Base-by-base conservation (phyloP, 768 basidiomycete genomes). In the Boletus bicolor region DNA sequence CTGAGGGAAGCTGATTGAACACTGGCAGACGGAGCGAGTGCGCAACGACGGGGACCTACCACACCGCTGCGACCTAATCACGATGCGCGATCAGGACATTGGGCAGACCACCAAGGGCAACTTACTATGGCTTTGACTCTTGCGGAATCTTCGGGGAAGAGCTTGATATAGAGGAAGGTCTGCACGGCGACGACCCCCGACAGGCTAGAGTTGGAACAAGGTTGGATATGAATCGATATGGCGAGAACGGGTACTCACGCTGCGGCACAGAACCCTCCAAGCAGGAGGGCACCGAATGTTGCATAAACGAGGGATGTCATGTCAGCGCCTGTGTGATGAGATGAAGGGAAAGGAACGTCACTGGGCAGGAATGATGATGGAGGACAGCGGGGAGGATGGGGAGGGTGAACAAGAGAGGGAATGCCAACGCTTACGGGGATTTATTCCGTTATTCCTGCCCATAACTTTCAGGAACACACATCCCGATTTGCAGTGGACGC, bases 241-340 rank as follows among this genome's bases (percentile, higher is more conserved):
- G 39, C 7, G 4, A 28, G 3, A 24, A 30, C 4, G n/a, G 39
- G 21, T 0, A 44, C 69, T 57, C 35, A 71, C 69, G 37, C 59
- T 24, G 69, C 61, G 15, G 71, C 71, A 44, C 61, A 44, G 54
- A 71, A 71, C 45, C 67, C 69, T 28, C 69, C 69, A 3, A 72
- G 44, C 4, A 71, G 58, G 11, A 71, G 59, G n/a, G 69, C 69
- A 9, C 69, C 69, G 14, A 60, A 54, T 32, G 69, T 72, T 41
- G 60, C 36, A 35, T 49, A 55, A 30, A 70, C 34, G 32, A 26
- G 8, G 30, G 26, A 30, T 28, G 58, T 21, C 66, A 67, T 67
- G 15, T 38, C 19, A 17, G 24, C 8, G 21, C 7, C 15, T 19
- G 8, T 5, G 30, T 36, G 32, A 48, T 12, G 21, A 37, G n/a